A percentile compares a stretch with the other conserved stretches of the same genome.
Conservation (phyloP, 2,329 filamentous ascomycete genomes). For the Colletotrichum sp. region DNA sequence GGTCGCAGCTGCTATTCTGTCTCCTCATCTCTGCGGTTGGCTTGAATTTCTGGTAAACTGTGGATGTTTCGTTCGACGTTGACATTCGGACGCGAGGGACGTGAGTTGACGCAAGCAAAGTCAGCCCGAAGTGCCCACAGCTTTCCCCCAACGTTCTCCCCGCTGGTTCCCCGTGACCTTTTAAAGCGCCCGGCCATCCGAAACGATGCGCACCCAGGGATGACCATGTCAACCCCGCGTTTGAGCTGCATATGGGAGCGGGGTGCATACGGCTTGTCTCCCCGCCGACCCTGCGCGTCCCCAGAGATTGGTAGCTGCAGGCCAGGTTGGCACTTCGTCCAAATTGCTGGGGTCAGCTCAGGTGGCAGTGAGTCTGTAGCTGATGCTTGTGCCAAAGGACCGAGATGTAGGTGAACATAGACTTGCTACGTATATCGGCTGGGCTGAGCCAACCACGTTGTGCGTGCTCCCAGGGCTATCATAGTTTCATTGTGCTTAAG, state of each 20-base stretch:
- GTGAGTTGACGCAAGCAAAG: not conserved
- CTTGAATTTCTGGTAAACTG: no score
- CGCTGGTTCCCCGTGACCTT: not conserved
- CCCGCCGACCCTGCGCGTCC: slow-evolving; percentile 2
- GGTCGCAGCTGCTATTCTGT: slow-evolving; percentile 27
- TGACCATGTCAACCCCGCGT: slow-evolving; percentile 1
- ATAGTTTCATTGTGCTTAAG: not conserved
- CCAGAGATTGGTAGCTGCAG: not conserved
- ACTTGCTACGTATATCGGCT: not conserved
- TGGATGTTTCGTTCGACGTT: not conserved
- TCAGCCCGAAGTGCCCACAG: not conserved
- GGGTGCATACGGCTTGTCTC: not conserved
- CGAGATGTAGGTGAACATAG: not conserved
- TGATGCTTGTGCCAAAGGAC: not conserved
- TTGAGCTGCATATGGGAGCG: not conserved
- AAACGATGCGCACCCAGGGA: not conserved
- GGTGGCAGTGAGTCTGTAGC: not conserved
- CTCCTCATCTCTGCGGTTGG: slow-evolving; percentile 12
- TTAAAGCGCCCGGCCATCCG: not conserved
- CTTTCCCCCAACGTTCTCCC: not conserved
- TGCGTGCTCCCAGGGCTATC: not conserved
- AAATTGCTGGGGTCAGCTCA: not conserved
- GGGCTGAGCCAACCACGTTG: not conserved
- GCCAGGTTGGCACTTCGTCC: not conserved
- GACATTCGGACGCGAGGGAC: not conserved